Percentiles rank a stretch among this genome's conserved stretches.
Evolutionary conservation across 371 early-diverging fungal species (phyloP).

Genomic region (Saksenaea oblongispora): DNA sequence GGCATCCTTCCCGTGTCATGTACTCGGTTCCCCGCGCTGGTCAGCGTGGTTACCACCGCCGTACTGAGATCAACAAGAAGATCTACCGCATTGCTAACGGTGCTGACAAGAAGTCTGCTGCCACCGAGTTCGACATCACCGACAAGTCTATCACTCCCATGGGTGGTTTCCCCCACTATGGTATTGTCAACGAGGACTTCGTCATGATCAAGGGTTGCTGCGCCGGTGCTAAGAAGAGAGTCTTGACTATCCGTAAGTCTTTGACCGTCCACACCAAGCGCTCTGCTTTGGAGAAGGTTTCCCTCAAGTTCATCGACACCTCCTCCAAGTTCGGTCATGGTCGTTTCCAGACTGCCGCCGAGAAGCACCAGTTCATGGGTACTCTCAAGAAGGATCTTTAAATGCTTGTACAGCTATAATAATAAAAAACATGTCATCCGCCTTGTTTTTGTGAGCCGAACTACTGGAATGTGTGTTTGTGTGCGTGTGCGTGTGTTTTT

Average conservation of each 20-base stretch:
- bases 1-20: slow-evolving; percentile 99
- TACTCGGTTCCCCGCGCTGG: slow-evolving; percentile 99
- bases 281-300: slow-evolving; percentile 94
- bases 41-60: slow-evolving; percentile 99
- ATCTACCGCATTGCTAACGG: slow-evolving; percentile 98
- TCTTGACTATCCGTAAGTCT: slow-evolving; percentile 98
- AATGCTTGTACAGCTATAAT: slow-evolving; percentile 9
- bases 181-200: slow-evolving; percentile 97
- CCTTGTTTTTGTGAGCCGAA: slow-evolving; percentile 5
- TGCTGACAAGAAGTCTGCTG: slow-evolving; percentile 80
- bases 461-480: background rate
- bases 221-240: slow-evolving; percentile 98
- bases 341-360: slow-evolving; percentile 99
- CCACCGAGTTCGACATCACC: slow-evolving; percentile 99
- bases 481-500: too few species aligned
- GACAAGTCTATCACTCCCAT: slow-evolving; percentile 97
- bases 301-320: slow-evolving; percentile 99
- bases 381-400: slow-evolving; percentile 86
- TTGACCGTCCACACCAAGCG: slow-evolving; percentile 93
- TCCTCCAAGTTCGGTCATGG: slow-evolving; percentile 99
- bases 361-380: slow-evolving; percentile 97
- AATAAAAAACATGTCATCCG: slow-evolving; percentile 2
- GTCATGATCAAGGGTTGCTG: slow-evolving; percentile 99
- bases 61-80: slow-evolving; percentile 99
- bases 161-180: slow-evolving; percentile 99